Conservation (phyloP, 2,329 filamentous ascomycete species). For the Pseudogymnoascus sp. region DNA sequence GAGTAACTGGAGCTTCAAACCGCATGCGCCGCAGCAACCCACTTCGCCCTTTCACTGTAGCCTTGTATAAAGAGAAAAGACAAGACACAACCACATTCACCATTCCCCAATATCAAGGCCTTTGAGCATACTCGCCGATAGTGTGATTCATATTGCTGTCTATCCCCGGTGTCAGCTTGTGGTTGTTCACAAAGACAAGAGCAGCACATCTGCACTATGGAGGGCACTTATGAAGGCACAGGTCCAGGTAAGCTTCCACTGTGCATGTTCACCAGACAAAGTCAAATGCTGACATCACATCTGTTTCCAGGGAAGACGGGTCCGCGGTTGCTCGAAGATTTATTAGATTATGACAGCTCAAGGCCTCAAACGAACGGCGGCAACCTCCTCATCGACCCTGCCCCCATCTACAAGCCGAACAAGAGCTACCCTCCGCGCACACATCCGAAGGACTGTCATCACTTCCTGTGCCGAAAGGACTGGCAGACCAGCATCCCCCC, state of each 20-base stretch:
- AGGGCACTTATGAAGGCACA: conserved; percentile 3
- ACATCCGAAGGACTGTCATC: conserved; percentile 43
- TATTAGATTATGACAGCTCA: conserved; percentile 34
- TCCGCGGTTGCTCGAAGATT: conserved; percentile 40
- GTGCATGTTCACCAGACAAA: neutral
- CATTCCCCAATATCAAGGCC: neutral
- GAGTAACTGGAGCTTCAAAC: neutral
- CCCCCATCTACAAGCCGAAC: conserved; percentile 40
- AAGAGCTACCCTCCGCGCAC: conserved; percentile 22
- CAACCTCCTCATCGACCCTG: conserved; percentile 47
- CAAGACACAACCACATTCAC: neutral
- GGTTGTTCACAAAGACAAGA: conserved; percentile 1
- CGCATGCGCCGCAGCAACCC: conserved; percentile 3
- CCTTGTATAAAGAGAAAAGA: neutral
- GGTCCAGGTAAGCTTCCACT: conserved; percentile 9
- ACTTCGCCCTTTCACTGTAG: neutral
- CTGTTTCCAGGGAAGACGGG: conserved; percentile 40
- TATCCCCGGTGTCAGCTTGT: neutral
- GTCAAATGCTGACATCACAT: conserved; percentile 8
- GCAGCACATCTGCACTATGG: neutral
- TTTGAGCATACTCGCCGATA: neutral
- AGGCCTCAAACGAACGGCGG: conserved; percentile 34
- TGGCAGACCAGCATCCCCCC: conserved; percentile 42
- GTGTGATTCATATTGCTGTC: neutral
- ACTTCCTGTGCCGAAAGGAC: conserved; percentile 50